phyloP scores from a whole-genome alignment of 2,329 filamentous ascomycete genomes.

The Venturia nashicola region DNA sequence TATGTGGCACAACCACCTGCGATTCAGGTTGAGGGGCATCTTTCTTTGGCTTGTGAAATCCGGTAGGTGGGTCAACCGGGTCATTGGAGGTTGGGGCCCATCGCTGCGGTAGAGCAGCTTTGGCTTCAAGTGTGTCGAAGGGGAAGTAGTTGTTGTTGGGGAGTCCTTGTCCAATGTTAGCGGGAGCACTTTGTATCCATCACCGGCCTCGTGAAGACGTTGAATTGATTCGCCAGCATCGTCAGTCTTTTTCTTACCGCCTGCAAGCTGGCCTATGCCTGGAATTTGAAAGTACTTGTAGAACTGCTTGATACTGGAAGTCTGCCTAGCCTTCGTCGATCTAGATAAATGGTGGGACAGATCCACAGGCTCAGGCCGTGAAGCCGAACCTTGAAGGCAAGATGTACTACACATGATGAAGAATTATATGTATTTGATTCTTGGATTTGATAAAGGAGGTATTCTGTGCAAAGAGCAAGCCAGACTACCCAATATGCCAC shows the following conservation, averaged over 20 bases:
- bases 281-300: conserved; percentile 71
- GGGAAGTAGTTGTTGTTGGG: conserved; percentile 77
- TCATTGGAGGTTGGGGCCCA: conserved; percentile 59
- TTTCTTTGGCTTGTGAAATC: conserved; percentile 8
- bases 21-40: conserved; percentile 5
- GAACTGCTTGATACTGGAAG: conserved; percentile 63
- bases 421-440: neutral
- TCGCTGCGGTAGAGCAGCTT: conserved; percentile 60
- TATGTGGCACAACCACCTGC: conserved; percentile 62
- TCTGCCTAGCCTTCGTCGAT: conserved; percentile 49
- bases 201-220: neutral
- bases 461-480: neutral
- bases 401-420: neutral
- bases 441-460: no score
- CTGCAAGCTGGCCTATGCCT: conserved; percentile 48
- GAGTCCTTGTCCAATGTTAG: conserved; percentile 42
- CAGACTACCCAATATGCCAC: neutral
- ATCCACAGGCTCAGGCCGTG: conserved; percentile 41
- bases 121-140: conserved; percentile 80
- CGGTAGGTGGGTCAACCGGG: conserved; percentile 34
- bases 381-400: neutral
- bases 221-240: neutral
- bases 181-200: neutral
- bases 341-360: conserved; percentile 69
- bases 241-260: conserved; percentile 29